Evolutionary conservation across 2,329 filamentous ascomycete genomes (phyloP).

Genomic region (Penicillium paneum): DNA sequence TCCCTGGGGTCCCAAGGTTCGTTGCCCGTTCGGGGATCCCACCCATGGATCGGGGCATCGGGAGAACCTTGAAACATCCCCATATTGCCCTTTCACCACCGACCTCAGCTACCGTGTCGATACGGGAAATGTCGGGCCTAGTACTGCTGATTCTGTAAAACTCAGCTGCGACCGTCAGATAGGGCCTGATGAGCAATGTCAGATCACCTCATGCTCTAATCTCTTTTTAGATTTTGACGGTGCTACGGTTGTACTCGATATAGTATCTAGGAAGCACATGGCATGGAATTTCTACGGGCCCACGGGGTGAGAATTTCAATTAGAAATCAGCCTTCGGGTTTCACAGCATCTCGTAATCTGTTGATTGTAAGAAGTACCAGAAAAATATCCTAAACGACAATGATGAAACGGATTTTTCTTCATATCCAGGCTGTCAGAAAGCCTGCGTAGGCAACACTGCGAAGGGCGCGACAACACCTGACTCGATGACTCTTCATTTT

Average conservation of each 20-base stretch:
- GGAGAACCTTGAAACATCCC: not conserved
- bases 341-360: constrained; percentile 3
- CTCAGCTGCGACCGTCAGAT: constrained; percentile 9
- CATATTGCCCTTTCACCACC: not conserved
- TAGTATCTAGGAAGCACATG: not conserved
- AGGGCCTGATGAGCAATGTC: not conserved
- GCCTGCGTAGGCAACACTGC: constrained; percentile 17
- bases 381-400: not conserved
- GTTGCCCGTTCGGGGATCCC: not conserved
- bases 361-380: not conserved
- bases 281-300: not conserved
- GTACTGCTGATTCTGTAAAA: not conserved
- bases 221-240: not conserved
- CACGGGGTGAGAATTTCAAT: not conserved
- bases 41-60: not conserved
- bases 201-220: not conserved
- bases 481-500: constrained; percentile 14
- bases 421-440: not conserved
- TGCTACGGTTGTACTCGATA: not conserved
- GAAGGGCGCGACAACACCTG: constrained; percentile 11
- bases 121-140: not conserved
- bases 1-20: not conserved
- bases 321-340: constrained; percentile 8
- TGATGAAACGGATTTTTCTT: not conserved
- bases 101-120: not conserved